Base-by-base conservation (phyloP, 495 filamentous ascomycete species). In the Saxophila tyrrhenica region DNA sequence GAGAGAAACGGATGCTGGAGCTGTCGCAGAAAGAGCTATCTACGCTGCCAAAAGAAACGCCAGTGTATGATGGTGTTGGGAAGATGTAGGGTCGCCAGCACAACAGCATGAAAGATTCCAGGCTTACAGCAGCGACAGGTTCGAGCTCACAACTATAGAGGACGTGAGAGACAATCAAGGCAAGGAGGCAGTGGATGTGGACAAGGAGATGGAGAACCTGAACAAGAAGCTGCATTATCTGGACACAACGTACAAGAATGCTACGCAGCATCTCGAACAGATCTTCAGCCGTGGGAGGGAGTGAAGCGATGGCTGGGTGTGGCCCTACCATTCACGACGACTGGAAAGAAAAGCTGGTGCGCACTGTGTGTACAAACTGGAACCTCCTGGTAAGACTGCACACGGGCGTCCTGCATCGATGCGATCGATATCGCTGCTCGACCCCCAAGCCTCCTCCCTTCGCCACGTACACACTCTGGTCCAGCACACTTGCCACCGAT, bases 211-310 rank as follows among this genome's bases (percentile, higher is more conserved):
- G 54, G 72, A 83, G 51, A 82, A 78, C 47, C 70, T 96, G 52
- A 84, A 86, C 57, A 95, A 95, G 80, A 87, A 90, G 72, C 75
- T 95, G 54, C 81, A 91, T 53, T 97, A 95, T 67, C 78, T 95
- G 9, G 94, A 98, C 73, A 92, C 84, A 53, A 97, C 92, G 48
- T 81, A 87, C 64, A 87, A 94, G 75, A 98, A 96, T 62, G 92
- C 89, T 66, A 78, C 82, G 59, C 81, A 88, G 62, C 86, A 94
- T 64, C 79, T 97, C 57, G 86, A 96, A 68, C 84, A 85, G 68
- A 87, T 98, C 49, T 73, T 90, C 55, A 79, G 78, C 48, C 35
- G 55, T 9, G 7, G 13, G 13, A 13, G 29, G 29, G 5, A 5
- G 5, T 35, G 29, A 35, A 13, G 29, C 7, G 13, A 13, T 35